Conservation (phyloP, 2,329 filamentous ascomycete genomes). For the Sporothrix brunneoviolacea region DNA sequence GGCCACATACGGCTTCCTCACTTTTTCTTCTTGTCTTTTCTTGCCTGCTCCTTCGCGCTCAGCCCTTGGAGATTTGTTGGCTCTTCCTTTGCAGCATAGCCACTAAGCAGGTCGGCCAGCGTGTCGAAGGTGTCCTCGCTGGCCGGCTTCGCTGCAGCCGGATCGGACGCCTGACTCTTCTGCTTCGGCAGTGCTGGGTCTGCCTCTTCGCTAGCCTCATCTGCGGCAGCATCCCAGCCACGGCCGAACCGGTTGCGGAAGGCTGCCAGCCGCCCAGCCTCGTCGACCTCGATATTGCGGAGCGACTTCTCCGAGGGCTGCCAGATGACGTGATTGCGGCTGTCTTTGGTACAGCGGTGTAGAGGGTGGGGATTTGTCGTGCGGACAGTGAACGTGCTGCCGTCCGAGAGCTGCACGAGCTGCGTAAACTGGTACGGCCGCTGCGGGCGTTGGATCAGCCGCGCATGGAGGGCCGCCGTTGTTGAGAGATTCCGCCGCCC, state of each 20-base stretch:
- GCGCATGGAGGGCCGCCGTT: constrained; percentile 61
- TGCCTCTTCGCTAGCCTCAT: constrained; percentile 23
- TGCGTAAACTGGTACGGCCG: constrained; percentile 97
- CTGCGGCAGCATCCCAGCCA: constrained; percentile 62
- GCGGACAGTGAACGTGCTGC: constrained; percentile 72
- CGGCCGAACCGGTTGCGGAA: constrained; percentile 82
- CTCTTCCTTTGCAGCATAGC: constrained; percentile 39
- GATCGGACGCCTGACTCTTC: background rate
- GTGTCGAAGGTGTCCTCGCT: constrained; percentile 27
- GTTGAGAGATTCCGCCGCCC: constrained; percentile 27
- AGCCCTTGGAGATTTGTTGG: constrained; percentile 30
- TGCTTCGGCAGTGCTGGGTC: background rate
- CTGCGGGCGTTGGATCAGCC: constrained; percentile 78
- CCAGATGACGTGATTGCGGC: constrained; percentile 84
- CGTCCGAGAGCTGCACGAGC: constrained; percentile 85
- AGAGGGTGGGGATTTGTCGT: constrained; percentile 64
- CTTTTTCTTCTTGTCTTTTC: constrained; percentile 34
- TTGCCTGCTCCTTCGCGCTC: constrained; percentile 34
- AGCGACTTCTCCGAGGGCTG: constrained; percentile 77
- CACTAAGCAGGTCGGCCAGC: constrained; percentile 46
- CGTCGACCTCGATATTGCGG: constrained; percentile 86
- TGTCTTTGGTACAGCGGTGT: constrained; percentile 66
- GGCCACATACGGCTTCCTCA: constrained; percentile 2
- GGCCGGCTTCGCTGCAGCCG: constrained; percentile 19
- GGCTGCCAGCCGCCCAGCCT: constrained; percentile 80